Conservation (phyloP, 129 eudicot species). For the Gnaphalium uliginosum region DNA sequence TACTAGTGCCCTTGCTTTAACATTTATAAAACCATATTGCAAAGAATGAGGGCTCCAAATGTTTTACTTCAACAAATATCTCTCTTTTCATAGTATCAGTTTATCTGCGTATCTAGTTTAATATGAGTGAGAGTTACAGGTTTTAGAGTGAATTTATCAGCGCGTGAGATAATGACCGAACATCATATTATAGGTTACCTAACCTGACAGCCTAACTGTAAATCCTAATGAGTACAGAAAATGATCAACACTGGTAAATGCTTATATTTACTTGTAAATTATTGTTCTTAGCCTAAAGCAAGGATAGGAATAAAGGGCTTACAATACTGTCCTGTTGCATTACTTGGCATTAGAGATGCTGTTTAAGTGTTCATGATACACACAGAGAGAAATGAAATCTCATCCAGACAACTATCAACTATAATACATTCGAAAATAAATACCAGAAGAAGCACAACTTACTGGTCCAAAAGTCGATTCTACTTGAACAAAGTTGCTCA, state of each 20-base stretch:
- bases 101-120: background rate
- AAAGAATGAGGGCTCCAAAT: conserved; percentile 8
- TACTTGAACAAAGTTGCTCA: conserved; percentile 79
- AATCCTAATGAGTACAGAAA: conserved; percentile 4
- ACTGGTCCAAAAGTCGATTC: conserved; percentile 82
- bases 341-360: conserved; percentile 5
- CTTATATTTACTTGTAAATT: background rate
- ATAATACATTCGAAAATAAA: background rate
- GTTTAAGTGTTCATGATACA: conserved; percentile 3
- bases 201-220: background rate
- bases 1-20: background rate
- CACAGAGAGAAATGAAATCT: background rate
- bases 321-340: background rate
- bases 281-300: conserved; percentile 4
- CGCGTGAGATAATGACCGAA: background rate
- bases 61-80: conserved; percentile 2
- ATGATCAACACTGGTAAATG: conserved; percentile 1
- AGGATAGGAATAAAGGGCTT: background rate
- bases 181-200: background rate
- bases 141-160: background rate
- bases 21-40: background rate
- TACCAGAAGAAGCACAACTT: conserved; percentile 23
- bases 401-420: conserved; percentile 3
- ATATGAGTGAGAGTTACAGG: background rate
- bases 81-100: background rate